A percentile compares a stretch with the other conserved stretches of the same genome.
Evolutionary conservation across 371 early-diverging fungal genomes (phyloP).

Genomic region (Circinella minor): DNA sequence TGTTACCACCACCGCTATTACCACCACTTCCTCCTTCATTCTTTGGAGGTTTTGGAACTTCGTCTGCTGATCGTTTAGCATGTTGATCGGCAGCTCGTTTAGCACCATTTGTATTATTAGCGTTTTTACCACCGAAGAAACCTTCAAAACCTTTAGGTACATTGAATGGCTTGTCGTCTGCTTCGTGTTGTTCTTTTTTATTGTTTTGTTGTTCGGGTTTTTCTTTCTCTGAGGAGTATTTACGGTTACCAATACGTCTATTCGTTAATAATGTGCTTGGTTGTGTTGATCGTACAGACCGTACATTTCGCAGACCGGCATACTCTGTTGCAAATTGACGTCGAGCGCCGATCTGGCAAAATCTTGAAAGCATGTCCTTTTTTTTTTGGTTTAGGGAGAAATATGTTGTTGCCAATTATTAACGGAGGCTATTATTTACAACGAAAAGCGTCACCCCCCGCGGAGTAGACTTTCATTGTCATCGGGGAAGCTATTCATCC

Average conservation of each 20-base stretch:
- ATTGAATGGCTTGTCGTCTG: constrained; percentile 26
- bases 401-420: too few species aligned
- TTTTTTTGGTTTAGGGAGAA: too few species aligned
- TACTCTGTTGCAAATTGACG: constrained; percentile 6
- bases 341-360: constrained; percentile 10
- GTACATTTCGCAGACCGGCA: constrained; percentile 6
- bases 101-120: constrained; percentile 1
- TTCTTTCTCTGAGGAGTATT: constrained; percentile 15
- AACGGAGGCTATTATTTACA: background rate
- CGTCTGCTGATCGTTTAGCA: constrained; percentile 17
- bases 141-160: constrained; percentile 48
- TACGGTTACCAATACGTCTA: constrained; percentile 9
- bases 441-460: background rate
- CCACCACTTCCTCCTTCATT: constrained; percentile 1
- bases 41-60: constrained; percentile 19
- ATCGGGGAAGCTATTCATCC: too few species aligned
- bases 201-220: constrained; percentile 14
- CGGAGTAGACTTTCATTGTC: background rate
- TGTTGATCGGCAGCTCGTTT: constrained; percentile 17
- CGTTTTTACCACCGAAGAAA: constrained; percentile 42
- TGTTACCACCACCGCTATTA: constrained; percentile 15
- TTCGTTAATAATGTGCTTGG: background rate
- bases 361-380: constrained; percentile 16
- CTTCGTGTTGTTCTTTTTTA: constrained; percentile 30
- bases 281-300: background rate